Conservation (phyloP, 116 monocot species). For the Phalaenopsis hybrid region DNA sequence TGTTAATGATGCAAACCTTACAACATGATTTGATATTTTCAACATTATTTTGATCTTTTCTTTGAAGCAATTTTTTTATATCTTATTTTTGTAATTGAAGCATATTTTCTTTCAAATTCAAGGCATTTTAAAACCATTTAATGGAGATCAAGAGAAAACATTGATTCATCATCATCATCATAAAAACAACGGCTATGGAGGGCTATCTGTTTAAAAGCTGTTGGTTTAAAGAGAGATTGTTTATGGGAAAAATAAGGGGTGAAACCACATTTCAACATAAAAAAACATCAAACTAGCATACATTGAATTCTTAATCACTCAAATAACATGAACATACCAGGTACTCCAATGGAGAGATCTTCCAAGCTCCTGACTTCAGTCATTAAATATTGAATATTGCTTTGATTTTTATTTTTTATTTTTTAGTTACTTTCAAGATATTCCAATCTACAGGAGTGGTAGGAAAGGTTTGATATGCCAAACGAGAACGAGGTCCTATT, state of each 20-base stretch:
- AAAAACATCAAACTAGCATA: too few species aligned
- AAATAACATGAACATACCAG: not conserved
- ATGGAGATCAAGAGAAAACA: not conserved
- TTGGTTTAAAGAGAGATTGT: not conserved
- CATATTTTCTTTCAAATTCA: not conserved
- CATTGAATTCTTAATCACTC: not conserved
- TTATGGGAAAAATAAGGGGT: not conserved
- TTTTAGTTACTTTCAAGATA: not conserved
- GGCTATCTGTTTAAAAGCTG: not conserved
- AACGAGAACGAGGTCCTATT: not conserved
- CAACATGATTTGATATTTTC: not conserved
- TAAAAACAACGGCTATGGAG: not conserved
- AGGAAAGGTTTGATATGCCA: not conserved
- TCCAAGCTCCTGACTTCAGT: not conserved
- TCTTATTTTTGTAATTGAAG: not conserved
- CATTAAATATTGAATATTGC: not conserved
- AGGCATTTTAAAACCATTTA: not conserved
- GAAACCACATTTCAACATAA: not conserved
- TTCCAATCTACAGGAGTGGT: too few species aligned
- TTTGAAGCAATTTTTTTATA: too few species aligned
- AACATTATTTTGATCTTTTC: not conserved
- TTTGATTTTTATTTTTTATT: not conserved
- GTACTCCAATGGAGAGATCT: not conserved
- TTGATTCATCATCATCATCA: not conserved
- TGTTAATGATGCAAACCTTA: not conserved